Evolutionary conservation across 305 asterid species (phyloP).

Genomic region (Fraxinus platypoda): DNA sequence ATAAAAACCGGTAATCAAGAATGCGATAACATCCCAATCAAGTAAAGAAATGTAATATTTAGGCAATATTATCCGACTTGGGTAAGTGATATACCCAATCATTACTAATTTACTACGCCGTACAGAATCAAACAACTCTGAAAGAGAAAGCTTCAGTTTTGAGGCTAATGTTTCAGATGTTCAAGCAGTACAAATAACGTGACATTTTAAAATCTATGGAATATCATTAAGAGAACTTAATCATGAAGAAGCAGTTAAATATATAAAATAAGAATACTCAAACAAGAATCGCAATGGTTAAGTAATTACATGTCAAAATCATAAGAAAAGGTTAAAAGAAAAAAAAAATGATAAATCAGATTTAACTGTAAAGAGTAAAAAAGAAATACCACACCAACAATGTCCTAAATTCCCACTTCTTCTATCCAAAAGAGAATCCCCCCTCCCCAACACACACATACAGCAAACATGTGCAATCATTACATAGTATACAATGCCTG

Average conservation of each 20-base stretch:
- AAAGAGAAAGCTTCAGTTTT: not conserved
- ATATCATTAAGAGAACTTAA: not conserved
- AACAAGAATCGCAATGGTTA: conserved; percentile 22
- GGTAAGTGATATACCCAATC: not conserved
- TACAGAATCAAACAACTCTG: not conserved
- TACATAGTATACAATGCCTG: conserved; percentile 53
- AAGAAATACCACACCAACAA: not conserved
- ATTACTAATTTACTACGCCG: not conserved
- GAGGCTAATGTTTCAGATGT: not conserved
- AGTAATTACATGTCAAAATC: conserved; percentile 25
- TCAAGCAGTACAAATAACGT: not conserved
- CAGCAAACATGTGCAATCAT: conserved; percentile 15
- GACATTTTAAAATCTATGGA: not conserved
- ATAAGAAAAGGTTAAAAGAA: conserved; percentile 24
- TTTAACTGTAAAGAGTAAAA: not conserved
- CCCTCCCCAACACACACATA: conserved; percentile 17
- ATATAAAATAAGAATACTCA: conserved; percentile 14
- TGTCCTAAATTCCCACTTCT: not conserved
- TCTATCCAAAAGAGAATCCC: not conserved
- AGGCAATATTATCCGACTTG: not conserved
- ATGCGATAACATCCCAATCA: not conserved
- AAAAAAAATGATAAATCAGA: not conserved
- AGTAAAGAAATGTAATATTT: not conserved
- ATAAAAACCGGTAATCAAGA: not conserved
- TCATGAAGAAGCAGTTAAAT: not conserved